These are phyloP conservation scores for Yamadazyma sp. DNA, from an alignment of 1,139 yeast genomes.

Conservation along the genomic window DNA sequence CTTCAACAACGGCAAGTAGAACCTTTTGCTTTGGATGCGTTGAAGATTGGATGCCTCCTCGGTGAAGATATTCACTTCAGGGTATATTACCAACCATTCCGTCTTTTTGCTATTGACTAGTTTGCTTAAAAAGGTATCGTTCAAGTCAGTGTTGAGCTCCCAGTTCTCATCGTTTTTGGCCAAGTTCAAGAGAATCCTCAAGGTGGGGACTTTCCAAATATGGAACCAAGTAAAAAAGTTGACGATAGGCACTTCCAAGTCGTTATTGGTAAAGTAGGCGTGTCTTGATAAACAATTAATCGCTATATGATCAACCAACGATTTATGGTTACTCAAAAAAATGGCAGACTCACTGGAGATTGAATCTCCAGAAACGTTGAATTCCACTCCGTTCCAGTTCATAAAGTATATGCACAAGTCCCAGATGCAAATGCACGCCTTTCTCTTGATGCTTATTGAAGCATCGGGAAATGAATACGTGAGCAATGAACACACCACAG, in stretches of 20 bases:
- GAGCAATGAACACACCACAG: slow-evolving; percentile 18
- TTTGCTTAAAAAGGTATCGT: slow-evolving; percentile 23
- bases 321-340: slow-evolving; percentile 53
- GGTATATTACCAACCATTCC: slow-evolving; percentile 64
- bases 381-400: slow-evolving; percentile 37
- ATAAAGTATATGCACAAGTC: slow-evolving; percentile 28
- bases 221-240: slow-evolving; percentile 63
- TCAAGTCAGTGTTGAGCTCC: slow-evolving; percentile 46
- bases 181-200: slow-evolving; percentile 41
- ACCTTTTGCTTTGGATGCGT: slow-evolving; percentile 48
- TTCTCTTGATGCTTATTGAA: slow-evolving; percentile 22
- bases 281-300: slow-evolving; percentile 43
- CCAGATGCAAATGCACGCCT: slow-evolving; percentile 34
- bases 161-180: slow-evolving; percentile 62
- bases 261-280: slow-evolving; percentile 14
- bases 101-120: slow-evolving; percentile 29
- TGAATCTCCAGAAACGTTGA: slow-evolving; percentile 43
- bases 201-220: slow-evolving; percentile 56
- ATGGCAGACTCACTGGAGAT: slow-evolving; percentile 48
- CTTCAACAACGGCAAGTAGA: slow-evolving; percentile 51
- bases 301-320: slow-evolving; percentile 54
- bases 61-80: slow-evolving; percentile 71
- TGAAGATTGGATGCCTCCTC: slow-evolving; percentile 48
- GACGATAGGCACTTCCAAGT: slow-evolving; percentile 34
- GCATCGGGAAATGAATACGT: slow-evolving; percentile 29